Conservation (phyloP, 495 filamentous ascomycete genomes). For the Opeltia flavorubescens region DNA sequence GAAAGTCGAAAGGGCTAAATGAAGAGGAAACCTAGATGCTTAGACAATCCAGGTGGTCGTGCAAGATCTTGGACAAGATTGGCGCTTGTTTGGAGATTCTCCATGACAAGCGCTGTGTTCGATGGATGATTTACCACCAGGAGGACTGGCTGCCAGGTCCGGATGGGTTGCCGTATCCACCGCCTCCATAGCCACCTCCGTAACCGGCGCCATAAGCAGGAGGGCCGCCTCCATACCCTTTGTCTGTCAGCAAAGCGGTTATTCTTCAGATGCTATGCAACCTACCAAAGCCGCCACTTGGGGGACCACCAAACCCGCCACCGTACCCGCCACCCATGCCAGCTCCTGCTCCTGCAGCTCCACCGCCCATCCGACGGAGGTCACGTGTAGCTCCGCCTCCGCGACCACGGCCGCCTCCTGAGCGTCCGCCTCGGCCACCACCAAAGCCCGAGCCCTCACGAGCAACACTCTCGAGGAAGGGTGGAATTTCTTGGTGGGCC, state of each 20-base stretch:
- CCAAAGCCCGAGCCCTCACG: conserved; percentile 77
- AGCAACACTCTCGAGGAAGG: conserved; percentile 90
- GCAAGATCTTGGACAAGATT: too few species aligned
- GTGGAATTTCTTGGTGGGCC: conserved; percentile 89
- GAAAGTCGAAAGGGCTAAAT: too few species aligned
- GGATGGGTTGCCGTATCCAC: conserved; percentile 72
- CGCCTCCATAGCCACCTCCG: conserved; percentile 28
- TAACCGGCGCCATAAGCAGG: conserved; percentile 21
- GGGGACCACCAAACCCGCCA: conserved; percentile 34
- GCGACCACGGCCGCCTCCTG: conserved; percentile 46
- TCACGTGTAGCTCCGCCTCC: conserved; percentile 63
- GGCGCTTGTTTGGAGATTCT: conserved; percentile 10
- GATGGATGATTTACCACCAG: conserved; percentile 80
- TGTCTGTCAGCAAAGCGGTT: conserved; percentile 6
- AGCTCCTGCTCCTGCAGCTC: conserved; percentile 37
- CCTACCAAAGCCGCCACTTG: conserved; percentile 31
- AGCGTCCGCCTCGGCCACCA: conserved; percentile 55
- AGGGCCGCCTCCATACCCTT: conserved; percentile 35
- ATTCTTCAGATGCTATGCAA: not conserved
- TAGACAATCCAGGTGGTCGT: too few species aligned
- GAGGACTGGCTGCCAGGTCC: conserved; percentile 69
- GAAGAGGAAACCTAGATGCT: too few species aligned
- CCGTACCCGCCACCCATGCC: conserved; percentile 32
- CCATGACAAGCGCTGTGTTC: too few species aligned
- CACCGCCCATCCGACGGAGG: conserved; percentile 64